A percentile compares a stretch with the other conserved stretches of the same genome.
These are phyloP conservation scores for Coccomyxa subellipsoidea DNA, from an alignment of 163 green algal genomes.

Conservation along the genomic window DNA sequence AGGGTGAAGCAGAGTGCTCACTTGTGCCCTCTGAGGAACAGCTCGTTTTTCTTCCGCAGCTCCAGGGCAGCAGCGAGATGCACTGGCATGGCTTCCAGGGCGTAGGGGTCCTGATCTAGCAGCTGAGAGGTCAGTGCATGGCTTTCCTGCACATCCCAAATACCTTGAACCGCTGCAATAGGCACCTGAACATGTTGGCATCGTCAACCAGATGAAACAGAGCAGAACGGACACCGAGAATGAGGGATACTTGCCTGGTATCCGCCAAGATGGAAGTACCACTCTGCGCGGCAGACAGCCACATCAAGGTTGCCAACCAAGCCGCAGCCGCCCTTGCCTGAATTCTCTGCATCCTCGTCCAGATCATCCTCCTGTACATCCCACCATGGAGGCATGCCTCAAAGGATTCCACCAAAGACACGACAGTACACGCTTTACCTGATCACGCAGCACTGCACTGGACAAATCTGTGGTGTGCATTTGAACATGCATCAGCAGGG, in stretches of 20 bases:
- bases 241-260: slow-evolving; percentile 17
- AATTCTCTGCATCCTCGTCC: slow-evolving; percentile 15
- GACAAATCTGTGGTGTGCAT: too few relatives aligned
- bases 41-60: slow-evolving; percentile 84
- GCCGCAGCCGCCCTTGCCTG: slow-evolving; percentile 32
- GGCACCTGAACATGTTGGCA: too few relatives aligned
- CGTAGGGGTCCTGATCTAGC: slow-evolving; percentile 66
- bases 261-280: slow-evolving; percentile 57
- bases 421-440: too few relatives aligned
- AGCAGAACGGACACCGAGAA: too few relatives aligned
- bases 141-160: slow-evolving; percentile 18
- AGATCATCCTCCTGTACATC: not conserved
- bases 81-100: slow-evolving; percentile 48
- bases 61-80: slow-evolving; percentile 78
- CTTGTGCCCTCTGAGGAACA: slow-evolving; percentile 66
- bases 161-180: too few relatives aligned
- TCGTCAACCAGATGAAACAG: too few relatives aligned
- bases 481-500: too few relatives aligned
- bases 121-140: slow-evolving; percentile 54
- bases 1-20: not conserved
- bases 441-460: too few relatives aligned
- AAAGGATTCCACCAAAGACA: too few relatives aligned
- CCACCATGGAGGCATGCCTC: too few relatives aligned
- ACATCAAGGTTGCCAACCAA: slow-evolving; percentile 70
- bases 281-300: slow-evolving; percentile 64